These are phyloP conservation scores for Cryptococcus sp. DNA, from an alignment of 1,284 basidiomycete species.

Conservation along the genomic window DNA sequence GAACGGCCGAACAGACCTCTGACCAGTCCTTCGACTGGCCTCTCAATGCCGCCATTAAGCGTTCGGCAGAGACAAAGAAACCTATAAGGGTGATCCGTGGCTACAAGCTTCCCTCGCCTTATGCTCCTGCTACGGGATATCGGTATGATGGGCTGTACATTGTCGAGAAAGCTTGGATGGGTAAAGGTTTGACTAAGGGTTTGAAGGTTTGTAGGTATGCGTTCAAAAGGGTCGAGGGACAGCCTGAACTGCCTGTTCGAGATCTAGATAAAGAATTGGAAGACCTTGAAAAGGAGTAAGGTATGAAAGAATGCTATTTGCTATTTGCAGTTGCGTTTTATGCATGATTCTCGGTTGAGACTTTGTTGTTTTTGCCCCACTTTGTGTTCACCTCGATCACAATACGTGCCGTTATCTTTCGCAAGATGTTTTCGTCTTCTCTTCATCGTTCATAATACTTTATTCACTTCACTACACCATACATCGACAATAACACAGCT, in stretches of 20 bases:
- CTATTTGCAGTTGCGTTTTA: neutral
- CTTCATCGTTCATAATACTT: too few species aligned
- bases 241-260: conserved; percentile 20
- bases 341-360: too few species aligned
- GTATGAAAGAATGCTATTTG: neutral
- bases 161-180: conserved; percentile 42
- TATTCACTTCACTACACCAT: too few species aligned
- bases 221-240: conserved; percentile 31
- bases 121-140: conserved; percentile 39
- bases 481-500: too few species aligned
- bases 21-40: conserved; percentile 46
- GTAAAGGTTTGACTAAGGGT: conserved; percentile 32
- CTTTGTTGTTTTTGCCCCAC: too few species aligned
- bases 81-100: conserved; percentile 51
- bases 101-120: conserved; percentile 43
- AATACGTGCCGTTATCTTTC: too few species aligned
- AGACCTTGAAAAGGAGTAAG: neutral
- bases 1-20: conserved; percentile 48
- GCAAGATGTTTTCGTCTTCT: too few species aligned
- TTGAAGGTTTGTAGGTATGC: conserved; percentile 38
- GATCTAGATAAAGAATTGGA: conserved; percentile 4
- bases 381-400: too few species aligned
- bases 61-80: conserved; percentile 39
- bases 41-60: conserved; percentile 44
- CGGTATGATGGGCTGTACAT: conserved; percentile 50